Conservation (phyloP, 2,329 filamentous ascomycete species). For the Lachnellula willkommii region DNA sequence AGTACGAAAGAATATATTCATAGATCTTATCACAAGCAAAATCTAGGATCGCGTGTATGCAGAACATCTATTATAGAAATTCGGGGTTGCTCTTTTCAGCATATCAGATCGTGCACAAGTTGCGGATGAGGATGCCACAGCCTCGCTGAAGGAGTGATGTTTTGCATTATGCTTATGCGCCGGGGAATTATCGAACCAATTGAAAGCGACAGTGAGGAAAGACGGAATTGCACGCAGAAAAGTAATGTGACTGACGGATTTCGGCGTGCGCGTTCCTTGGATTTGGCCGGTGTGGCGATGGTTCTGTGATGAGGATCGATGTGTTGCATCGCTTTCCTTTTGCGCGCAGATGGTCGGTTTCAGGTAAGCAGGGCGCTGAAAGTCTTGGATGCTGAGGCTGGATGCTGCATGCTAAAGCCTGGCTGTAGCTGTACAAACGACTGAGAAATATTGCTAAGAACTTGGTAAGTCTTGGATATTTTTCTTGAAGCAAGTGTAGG, state of each 20-base stretch:
- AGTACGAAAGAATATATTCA: neutral
- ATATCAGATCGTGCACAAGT: too few species aligned
- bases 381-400: neutral
- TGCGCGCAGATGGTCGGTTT: neutral
- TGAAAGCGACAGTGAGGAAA: neutral
- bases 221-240: neutral
- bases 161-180: neutral
- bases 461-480: neutral
- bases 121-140: neutral
- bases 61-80: neutral
- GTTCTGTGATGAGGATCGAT: neutral
- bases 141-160: constrained; percentile 4
- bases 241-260: neutral
- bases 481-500: neutral
- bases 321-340: neutral
- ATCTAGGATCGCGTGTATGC: neutral
- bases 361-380: neutral
- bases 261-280: neutral
- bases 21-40: neutral
- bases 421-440: neutral
- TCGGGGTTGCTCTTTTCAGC: neutral
- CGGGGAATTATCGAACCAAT: neutral
- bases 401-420: neutral
- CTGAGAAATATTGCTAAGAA: neutral
- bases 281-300: neutral